phyloP scores from a whole-genome alignment of 2,329 filamentous ascomycete species.

The Bipolaris sorokiniana region DNA sequence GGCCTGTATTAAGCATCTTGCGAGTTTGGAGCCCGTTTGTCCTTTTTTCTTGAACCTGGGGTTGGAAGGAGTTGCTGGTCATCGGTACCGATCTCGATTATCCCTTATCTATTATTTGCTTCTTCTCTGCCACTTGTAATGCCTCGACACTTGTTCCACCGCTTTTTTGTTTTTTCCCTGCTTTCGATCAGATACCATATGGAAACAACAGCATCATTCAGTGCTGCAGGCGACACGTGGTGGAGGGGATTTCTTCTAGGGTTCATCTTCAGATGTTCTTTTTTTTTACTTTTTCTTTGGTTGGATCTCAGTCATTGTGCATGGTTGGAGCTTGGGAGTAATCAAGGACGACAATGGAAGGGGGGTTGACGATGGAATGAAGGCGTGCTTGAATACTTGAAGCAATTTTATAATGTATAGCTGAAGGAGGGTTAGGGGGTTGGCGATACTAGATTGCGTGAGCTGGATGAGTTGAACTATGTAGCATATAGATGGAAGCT shows the following conservation, averaged over 20 bases:
- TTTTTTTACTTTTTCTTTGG: neutral
- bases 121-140: constrained; percentile 3
- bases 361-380: constrained; percentile 1
- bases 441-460: neutral
- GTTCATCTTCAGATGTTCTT: neutral
- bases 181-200: neutral
- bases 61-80: neutral
- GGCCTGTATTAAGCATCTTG: constrained; percentile 27
- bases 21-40: constrained; percentile 2
- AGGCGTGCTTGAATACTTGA: neutral
- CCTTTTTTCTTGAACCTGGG: neutral
- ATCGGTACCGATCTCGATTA: neutral
- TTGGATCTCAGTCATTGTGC: neutral
- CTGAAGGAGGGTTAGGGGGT: neutral
- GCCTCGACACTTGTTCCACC: constrained; percentile 1
- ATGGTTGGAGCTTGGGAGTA: constrained; percentile 1
- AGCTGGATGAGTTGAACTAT: neutral
- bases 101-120: neutral
- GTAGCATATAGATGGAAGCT: neutral
- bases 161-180: neutral
- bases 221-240: neutral
- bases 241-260: neutral
- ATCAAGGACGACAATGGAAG: neutral
- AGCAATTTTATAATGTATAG: constrained; percentile 5
- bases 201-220: neutral